Base-by-base conservation (phyloP, 768 basidiomycete genomes). In the Pleurotus tuber-regium region DNA sequence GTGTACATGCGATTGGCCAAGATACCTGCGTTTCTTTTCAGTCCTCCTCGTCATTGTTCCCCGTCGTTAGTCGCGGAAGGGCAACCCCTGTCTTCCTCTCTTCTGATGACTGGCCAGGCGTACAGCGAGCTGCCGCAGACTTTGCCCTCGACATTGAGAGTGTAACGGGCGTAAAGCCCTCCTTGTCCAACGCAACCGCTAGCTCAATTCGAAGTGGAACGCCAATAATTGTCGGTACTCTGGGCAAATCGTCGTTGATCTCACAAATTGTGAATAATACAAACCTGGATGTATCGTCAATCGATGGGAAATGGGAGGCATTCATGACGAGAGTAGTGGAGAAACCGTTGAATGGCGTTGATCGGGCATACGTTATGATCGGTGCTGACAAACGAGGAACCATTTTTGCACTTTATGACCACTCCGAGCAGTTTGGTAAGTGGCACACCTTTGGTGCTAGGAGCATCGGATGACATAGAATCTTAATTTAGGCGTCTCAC, bases 351-450 rank as follows among this genome's bases (percentile, higher is more conserved):
- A 76, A 81, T 35, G 83, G 81, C 3, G 71, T 86, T 18, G 64
- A 70, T 21, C 76, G 75, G 48, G 86, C 82, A 25, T 83, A 87
- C 65, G 79, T 88, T 33, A 78, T 89, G 44, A 74, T 84, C 54
- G 86, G 86, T 9, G 72, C 82, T 1, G 86, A 88, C 63, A 83
- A 85, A 63, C 70, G 86, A 36, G 86, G 85, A 7, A 82, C 83
- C 0, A 83, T 87, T 28, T 87, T 74, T 58, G 82, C 75, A 2
- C 58, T 87, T 28, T 86, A 87, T 59, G 83, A 85, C 59, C 78
- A 83, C 51, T 82, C 81, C 8, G 84, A 87, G 61, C 84, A 86
- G 59, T 80, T 86, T 61, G 85, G 85, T 78, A 36, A 43, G 59
- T 57, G 6, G 10, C 14, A n/a, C n/a, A n/a, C n/a, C n/a, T n/a